These are phyloP conservation scores for Juncus inflexus DNA, from an alignment of 176 grass and related monocot species.

Conservation along the genomic window DNA sequence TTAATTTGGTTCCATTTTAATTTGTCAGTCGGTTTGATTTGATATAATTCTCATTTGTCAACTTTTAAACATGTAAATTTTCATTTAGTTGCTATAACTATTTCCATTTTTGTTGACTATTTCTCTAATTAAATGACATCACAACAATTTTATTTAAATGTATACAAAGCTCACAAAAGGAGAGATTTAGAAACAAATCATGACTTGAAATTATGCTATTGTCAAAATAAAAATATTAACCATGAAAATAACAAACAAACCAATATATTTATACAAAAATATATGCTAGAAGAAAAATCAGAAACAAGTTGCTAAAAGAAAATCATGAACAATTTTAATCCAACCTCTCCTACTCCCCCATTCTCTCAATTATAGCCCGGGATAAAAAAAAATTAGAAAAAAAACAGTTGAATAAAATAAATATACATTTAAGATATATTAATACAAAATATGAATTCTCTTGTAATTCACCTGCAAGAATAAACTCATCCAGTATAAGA, in stretches of 20 bases:
- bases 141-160: no score
- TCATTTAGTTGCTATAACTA: no score
- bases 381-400: not conserved
- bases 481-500: conserved; percentile 97
- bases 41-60: no score
- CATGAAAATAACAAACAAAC: not conserved
- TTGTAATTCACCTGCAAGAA: conserved; percentile 98
- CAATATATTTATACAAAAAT: conserved; percentile 7
- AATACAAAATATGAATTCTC: conserved; percentile 65
- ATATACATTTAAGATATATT: not conserved
- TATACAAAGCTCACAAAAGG: no score
- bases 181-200: no score
- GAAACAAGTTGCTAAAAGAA: conserved; percentile 2
- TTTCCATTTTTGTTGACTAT: no score
- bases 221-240: no score
- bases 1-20: no score
- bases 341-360: conserved; percentile 50
- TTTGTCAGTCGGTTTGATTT: no score
- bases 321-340: conserved; percentile 25
- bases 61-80: no score
- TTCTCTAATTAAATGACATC: no score
- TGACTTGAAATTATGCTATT: no score
- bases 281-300: not conserved
- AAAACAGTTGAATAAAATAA: not conserved
- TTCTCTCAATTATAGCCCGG: conserved; percentile 59